Percentiles rank a stretch among this genome's conserved stretches.
Conservation (phyloP, 306 rosid genomes). For the Cicer cuneatum region DNA sequence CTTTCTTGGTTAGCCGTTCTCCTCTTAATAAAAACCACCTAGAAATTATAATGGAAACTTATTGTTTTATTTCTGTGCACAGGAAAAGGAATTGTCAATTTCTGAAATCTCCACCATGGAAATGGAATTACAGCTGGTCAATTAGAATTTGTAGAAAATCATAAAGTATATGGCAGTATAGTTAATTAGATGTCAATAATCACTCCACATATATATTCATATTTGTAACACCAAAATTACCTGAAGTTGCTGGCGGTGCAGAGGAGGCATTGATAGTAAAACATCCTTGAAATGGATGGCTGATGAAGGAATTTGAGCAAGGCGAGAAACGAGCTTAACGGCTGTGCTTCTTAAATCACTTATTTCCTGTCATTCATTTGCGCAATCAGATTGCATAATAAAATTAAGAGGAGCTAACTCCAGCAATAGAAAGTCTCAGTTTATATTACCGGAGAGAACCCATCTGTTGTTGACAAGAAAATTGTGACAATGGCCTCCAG, state of each 20-base stretch:
- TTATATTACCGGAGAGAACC: conserved; percentile 63
- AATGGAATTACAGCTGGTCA: conserved; percentile 7
- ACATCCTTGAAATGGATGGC: conserved; percentile 86
- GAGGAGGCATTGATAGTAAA: conserved; percentile 83
- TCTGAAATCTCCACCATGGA: conserved; percentile 22
- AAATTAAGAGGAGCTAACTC: conserved; percentile 30
- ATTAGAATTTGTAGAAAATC: conserved; percentile 21
- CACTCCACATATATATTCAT: background rate
- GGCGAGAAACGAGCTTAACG: conserved; percentile 82
- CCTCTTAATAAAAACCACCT: conserved; percentile 6
- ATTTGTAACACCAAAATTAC: conserved; percentile 44
- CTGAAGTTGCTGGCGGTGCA: conserved; percentile 93
- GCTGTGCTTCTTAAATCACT: conserved; percentile 73
- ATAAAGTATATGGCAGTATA: conserved; percentile 30
- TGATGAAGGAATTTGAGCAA: conserved; percentile 91
- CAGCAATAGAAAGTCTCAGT: conserved; percentile 35
- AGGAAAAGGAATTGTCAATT: conserved; percentile 20
- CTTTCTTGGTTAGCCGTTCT: background rate
- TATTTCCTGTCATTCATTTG: conserved; percentile 64
- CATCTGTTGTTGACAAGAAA: conserved; percentile 68
- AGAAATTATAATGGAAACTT: conserved; percentile 9
- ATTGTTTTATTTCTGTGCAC: background rate
- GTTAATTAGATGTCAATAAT: conserved; percentile 30
- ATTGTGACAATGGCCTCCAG: conserved; percentile 77
- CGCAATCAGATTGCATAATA: conserved; percentile 37